These are phyloP conservation scores for Thelephora ganbajun DNA, from an alignment of 768 basidiomycete genomes.

Conservation along the genomic window DNA sequence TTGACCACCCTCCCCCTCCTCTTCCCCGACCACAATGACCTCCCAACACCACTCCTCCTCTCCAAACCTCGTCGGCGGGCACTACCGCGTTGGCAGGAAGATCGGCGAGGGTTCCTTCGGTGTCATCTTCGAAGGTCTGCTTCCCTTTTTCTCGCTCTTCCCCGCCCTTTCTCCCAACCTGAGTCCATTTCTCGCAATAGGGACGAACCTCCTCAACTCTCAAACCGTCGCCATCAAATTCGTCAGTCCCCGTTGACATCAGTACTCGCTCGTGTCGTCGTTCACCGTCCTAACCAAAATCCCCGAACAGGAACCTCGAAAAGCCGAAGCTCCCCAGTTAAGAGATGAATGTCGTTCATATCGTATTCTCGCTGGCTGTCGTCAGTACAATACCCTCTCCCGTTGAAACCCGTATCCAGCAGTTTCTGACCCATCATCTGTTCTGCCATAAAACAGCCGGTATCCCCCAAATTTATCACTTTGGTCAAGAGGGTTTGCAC, in stretches of 20 bases:
- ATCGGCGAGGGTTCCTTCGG: constrained; percentile 99
- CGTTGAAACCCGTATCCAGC: constrained; percentile 7
- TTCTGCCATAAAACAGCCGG: constrained; percentile 46
- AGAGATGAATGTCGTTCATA: constrained; percentile 98
- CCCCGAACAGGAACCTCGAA: constrained; percentile 61
- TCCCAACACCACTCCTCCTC: constrained; percentile 33
- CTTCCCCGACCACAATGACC: constrained; percentile 15
- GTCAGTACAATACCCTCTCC: constrained; percentile 25
- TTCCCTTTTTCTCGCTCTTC: constrained; percentile 1
- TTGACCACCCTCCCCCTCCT: constrained; percentile 5
- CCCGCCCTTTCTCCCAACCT: constrained; percentile 2
- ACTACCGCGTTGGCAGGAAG: constrained; percentile 97
- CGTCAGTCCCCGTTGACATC: constrained; percentile 37
- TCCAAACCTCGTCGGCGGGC: constrained; percentile 82
- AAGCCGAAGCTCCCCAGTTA: constrained; percentile 94
- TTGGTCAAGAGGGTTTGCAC: constrained; percentile 96
- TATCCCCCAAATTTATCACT: constrained; percentile 98
- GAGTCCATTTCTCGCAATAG: constrained; percentile 24
- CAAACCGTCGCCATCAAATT: constrained; percentile 99
- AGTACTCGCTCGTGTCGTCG: constrained; percentile 3
- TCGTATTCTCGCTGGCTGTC: constrained; percentile 78
- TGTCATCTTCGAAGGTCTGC: constrained; percentile 81
- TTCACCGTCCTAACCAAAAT: constrained; percentile 8
- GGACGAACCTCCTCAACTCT: constrained; percentile 94
- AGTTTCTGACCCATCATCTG: constrained; percentile 5